Conservation (phyloP, 768 basidiomycete species). For the Mycena kentingensis region DNA sequence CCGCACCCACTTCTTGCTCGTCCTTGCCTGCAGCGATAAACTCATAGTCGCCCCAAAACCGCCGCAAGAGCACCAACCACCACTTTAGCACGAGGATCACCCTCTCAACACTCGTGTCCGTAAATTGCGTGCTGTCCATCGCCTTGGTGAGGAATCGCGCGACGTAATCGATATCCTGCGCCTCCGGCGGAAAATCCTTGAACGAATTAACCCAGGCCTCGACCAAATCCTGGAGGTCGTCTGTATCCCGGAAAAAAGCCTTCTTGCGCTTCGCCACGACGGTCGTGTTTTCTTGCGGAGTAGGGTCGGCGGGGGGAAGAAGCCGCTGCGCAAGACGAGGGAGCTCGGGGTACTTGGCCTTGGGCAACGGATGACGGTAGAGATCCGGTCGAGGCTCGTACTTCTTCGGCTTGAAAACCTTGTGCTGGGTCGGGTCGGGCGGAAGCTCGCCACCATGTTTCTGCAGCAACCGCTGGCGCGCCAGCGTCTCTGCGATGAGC, state of each 20-base stretch:
- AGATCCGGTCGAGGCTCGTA: slow-evolving; percentile 42
- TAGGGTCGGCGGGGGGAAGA: background rate
- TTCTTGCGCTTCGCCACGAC: slow-evolving; percentile 54
- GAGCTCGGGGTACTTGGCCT: slow-evolving; percentile 51
- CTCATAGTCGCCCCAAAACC: slow-evolving; percentile 65
- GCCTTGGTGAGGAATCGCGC: slow-evolving; percentile 70
- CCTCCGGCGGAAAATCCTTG: slow-evolving; percentile 61
- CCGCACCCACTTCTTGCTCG: slow-evolving; percentile 37
- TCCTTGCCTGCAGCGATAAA: slow-evolving; percentile 38
- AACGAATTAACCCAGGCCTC: slow-evolving; percentile 76
- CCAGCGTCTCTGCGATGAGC: background rate
- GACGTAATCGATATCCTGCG: slow-evolving; percentile 76
- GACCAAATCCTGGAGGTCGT: slow-evolving; percentile 72
- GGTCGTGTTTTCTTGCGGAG: slow-evolving; percentile 50
- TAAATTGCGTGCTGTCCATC: slow-evolving; percentile 54
- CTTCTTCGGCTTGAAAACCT: slow-evolving; percentile 57
- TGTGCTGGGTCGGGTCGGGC: slow-evolving; percentile 43
- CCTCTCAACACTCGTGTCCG: slow-evolving; percentile 66
- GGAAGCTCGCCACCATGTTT: slow-evolving; percentile 36
- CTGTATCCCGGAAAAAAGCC: slow-evolving; percentile 59
- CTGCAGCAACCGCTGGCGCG: background rate
- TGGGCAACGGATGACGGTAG: slow-evolving; percentile 54
- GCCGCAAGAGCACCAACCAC: slow-evolving; percentile 75
- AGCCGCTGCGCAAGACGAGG: slow-evolving; percentile 55
- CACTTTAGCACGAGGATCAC: slow-evolving; percentile 74